A percentile compares a stretch with the other conserved stretches of the same genome.
phyloP scores from a whole-genome alignment of 805 yeast genomes.

The Teunomyces tritomae region DNA sequence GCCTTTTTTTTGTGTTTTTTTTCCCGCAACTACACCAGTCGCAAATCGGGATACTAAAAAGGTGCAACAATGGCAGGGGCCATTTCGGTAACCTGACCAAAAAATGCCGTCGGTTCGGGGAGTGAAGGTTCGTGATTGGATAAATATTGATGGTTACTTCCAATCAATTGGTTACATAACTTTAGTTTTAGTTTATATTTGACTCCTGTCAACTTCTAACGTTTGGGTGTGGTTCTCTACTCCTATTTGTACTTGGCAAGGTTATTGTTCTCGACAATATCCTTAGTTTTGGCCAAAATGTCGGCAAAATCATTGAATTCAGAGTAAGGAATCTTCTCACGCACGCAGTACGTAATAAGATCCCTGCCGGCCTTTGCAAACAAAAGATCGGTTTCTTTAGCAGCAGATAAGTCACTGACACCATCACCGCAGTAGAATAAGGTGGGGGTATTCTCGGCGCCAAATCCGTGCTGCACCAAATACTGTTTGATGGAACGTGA shows the following conservation, averaged over 20 bases:
- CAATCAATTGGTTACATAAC: no score
- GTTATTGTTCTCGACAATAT: slow-evolving; percentile 38
- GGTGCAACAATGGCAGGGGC: neutral
- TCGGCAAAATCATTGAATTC: slow-evolving; percentile 78
- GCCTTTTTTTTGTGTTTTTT: no score
- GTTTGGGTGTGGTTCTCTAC: neutral
- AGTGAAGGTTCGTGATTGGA: no score
- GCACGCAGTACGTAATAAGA: slow-evolving; percentile 76
- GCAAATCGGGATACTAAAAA: no score
- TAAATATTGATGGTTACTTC: no score
- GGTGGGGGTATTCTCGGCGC: slow-evolving; percentile 43
- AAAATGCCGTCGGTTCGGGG: neutral
- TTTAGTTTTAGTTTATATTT: no score
- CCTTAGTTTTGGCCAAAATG: slow-evolving; percentile 60
- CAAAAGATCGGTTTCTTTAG: slow-evolving; percentile 87
- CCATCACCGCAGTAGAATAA: slow-evolving; percentile 98
- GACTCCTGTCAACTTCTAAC: no score
- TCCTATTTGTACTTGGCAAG: slow-evolving; percentile 5
- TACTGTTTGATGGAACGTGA: slow-evolving; percentile 68
- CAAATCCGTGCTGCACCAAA: slow-evolving; percentile 28
- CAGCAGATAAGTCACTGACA: slow-evolving; percentile 91
- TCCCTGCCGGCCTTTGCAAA: slow-evolving; percentile 95
- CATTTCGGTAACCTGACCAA: neutral
- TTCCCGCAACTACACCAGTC: no score
- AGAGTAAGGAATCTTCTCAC: slow-evolving; percentile 78